Conservation (phyloP, 2,329 filamentous ascomycete genomes). For the Penicillium sp. region DNA sequence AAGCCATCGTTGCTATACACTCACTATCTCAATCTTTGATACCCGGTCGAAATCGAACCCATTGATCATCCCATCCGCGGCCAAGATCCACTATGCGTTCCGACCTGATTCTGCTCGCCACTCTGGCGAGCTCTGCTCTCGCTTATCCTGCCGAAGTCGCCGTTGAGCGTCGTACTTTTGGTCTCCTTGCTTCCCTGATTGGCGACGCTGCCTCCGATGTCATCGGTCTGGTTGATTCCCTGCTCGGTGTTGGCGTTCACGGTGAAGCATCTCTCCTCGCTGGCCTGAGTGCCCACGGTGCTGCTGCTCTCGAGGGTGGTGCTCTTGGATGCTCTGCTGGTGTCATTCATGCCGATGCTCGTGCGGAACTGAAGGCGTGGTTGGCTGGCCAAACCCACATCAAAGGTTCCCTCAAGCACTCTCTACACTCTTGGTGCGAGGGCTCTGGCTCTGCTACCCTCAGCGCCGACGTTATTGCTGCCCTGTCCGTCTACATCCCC, state of each 20-base stretch:
- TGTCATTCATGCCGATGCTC: constrained; percentile 30
- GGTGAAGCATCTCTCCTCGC: constrained; percentile 26
- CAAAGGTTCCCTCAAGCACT: constrained; percentile 31
- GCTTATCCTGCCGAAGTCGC: constrained; percentile 33
- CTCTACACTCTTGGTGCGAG: constrained; percentile 37
- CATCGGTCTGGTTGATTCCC: constrained; percentile 21
- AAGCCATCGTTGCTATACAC: constrained; percentile 20
- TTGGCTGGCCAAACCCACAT: constrained; percentile 29
- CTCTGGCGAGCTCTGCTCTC: constrained; percentile 35
- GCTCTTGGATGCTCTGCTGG: constrained; percentile 37
- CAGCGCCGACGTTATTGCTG: constrained; percentile 32
- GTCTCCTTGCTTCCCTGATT: constrained; percentile 21
- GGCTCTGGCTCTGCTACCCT: constrained; percentile 29
- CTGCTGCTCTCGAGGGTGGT: constrained; percentile 40
- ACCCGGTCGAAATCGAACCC: constrained; percentile 3
- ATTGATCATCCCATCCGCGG: background rate
- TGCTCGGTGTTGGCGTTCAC: constrained; percentile 27
- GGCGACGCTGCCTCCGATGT: constrained; percentile 26
- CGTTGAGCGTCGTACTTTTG: constrained; percentile 32
- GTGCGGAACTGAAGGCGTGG: constrained; percentile 34
- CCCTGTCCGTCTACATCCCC: constrained; percentile 39
- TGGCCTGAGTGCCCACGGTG: constrained; percentile 36
- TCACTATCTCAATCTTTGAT: constrained; percentile 27
- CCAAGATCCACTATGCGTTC: constrained; percentile 27
- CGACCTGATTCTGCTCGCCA: constrained; percentile 36